Percentiles rank a stretch among this genome's conserved stretches.
phyloP scores from a whole-genome alignment of 257 asterid genomes.

The Solanum ossicruentum region DNA sequence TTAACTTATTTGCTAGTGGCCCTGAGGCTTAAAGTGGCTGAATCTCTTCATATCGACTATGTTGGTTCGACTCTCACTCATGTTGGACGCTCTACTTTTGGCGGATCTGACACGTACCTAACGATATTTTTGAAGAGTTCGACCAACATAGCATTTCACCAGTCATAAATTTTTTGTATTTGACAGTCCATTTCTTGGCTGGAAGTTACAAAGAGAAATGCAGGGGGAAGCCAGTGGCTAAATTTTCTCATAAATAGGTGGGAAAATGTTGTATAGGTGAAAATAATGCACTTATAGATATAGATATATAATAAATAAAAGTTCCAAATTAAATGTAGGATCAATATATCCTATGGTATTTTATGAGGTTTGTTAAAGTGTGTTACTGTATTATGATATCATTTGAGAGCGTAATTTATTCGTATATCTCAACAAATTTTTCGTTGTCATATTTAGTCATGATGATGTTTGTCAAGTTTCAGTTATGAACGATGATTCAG shows the following conservation, averaged over 20 bases:
- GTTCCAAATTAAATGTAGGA: not conserved
- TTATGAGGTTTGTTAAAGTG: not conserved
- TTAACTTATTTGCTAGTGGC: slow-evolving; percentile 81
- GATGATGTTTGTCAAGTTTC: too few relatives aligned
- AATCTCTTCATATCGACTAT: not conserved
- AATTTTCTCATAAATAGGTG: not conserved
- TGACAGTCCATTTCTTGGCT: not conserved
- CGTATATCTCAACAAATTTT: too few relatives aligned
- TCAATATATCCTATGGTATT: not conserved
- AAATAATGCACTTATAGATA: not conserved
- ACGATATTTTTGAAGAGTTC: not conserved
- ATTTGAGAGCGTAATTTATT: not conserved
- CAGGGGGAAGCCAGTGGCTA: not conserved
- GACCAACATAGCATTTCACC: not conserved
- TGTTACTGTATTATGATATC: not conserved
- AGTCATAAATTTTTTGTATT: not conserved
- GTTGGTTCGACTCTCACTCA: not conserved
- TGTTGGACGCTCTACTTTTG: not conserved
- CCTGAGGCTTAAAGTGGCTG: slow-evolving; percentile 31
- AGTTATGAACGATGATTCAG: too few relatives aligned
- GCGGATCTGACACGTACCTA: not conserved
- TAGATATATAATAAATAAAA: not conserved
- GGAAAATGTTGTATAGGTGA: not conserved
- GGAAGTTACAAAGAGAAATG: not conserved
- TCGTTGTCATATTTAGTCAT: too few relatives aligned